A percentile compares a stretch with the other conserved stretches of the same genome.
These are phyloP conservation scores for Cladosporium sp. DNA, from an alignment of 2,329 filamentous ascomycete genomes.

Conservation along the genomic window DNA sequence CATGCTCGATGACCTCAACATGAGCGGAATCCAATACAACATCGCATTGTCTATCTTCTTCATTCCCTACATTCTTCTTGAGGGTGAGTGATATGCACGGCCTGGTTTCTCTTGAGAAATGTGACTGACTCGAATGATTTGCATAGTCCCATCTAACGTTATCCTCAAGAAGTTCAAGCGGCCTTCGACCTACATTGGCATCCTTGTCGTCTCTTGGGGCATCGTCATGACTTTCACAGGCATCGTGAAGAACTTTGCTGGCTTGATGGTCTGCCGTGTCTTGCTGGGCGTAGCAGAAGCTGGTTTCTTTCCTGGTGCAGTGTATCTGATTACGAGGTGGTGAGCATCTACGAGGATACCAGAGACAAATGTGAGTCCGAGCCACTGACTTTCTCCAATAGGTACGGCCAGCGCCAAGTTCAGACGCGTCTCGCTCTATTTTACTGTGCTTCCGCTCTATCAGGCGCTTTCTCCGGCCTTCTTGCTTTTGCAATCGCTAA, in stretches of 20 bases:
- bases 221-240: slow-evolving; percentile 24
- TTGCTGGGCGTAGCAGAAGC: slow-evolving; percentile 25
- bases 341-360: neutral
- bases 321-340: slow-evolving; percentile 14
- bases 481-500: slow-evolving; percentile 28
- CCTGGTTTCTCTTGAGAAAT: neutral
- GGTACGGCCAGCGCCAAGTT: slow-evolving; percentile 18
- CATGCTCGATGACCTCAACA: slow-evolving; percentile 14
- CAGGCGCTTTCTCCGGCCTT: slow-evolving; percentile 21
- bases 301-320: slow-evolving; percentile 19
- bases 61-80: slow-evolving; percentile 33
- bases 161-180: slow-evolving; percentile 24
- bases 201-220: slow-evolving; percentile 23
- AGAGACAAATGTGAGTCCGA: neutral
- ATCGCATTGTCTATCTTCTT: slow-evolving; percentile 28
- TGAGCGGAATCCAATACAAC: slow-evolving; percentile 28
- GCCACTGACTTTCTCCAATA: neutral
- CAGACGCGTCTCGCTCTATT: slow-evolving; percentile 21
- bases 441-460: slow-evolving; percentile 18
- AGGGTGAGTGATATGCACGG: slow-evolving; percentile 25
- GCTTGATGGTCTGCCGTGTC: slow-evolving; percentile 20
- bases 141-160: slow-evolving; percentile 26
- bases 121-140: slow-evolving; percentile 27
- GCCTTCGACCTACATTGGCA: slow-evolving; percentile 24
- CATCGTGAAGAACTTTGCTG: slow-evolving; percentile 22